Evolutionary conservation across 371 early-diverging fungal species (phyloP), one percentile per base, ranked within the genome.

Genomic region (Funneliformis caledonium): DNA sequence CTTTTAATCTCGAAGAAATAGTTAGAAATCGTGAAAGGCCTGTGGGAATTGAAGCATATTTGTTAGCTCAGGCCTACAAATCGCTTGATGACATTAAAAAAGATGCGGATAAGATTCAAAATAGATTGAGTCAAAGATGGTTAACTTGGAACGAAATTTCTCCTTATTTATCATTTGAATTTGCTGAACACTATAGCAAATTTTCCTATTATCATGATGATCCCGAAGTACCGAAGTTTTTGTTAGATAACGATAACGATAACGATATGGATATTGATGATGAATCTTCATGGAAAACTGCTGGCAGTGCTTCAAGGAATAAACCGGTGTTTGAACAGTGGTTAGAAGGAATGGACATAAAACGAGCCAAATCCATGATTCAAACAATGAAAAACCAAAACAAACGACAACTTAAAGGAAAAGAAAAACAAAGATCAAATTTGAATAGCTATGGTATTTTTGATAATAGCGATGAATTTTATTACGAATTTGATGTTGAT

Each of bases 1-100:
- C 81, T 11, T 86, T 82, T 77, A 82, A 72, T 50, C 50, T 86
- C 0, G 75, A 81, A 0, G 81, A 80, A 14, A 65, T 83, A 9
- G 79, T 79, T 75, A 59, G 4, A 2, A 10, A 59, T 7, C 45
- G 19, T 1, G 56, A 56, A 16, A 56, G 19, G 6, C 56, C 56
- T 56, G 19, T 16, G 4, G 56, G 56, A 19, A 16, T 56, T 19
- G n/a, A 69, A n/a, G 14, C n/a, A 43, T 69, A 43, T 37, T n/a
- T 69, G 6, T 43, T 69, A 69, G 45, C 43, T 43, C 12, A 69
- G 43, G 45, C 42, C 3, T 69, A 69, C 10, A 14, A 69, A 43
- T 43, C 43, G 19, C 69, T 69, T 69, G 69, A 42, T 7, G 8
- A 2, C 19, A 69, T 69, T 69, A 5, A 43, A 69, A 69, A 42